Evolutionary conservation across 768 basidiomycete genomes (phyloP), one percentile per base, ranked within the genome.

Genomic region (Lentinula aciculospora): DNA sequence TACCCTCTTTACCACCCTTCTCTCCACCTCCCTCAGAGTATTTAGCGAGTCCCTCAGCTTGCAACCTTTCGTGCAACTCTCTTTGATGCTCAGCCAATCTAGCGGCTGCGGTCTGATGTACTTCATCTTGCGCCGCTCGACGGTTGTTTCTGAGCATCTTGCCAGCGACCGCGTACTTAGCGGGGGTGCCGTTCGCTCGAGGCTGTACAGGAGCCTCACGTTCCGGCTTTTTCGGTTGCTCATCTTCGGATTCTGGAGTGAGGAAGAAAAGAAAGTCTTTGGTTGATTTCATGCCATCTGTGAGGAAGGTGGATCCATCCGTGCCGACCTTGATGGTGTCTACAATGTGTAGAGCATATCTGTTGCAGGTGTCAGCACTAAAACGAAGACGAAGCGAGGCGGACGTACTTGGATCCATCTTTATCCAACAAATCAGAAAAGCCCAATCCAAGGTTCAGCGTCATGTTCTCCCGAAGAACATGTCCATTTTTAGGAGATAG

Each of bases 61-160:
- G 94, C 44, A 94, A 72, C 61, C 78, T 79, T 32, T 76, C 75
- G 63, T 95, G 96, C 27, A 98, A 71, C 44, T 93, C 87, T 39
- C 77, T 74, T 71, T 99, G 97, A 72, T 98, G 95, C 54, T 93
- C 90, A 51, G 86, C 83, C 48, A 97, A 81, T 68, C 84, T 88
- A 12, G 92, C 84, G 4, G 81, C 77, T 17, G 86, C 86, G 2
- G 91, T 86, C 63, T 87, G 82, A 56, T 92, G 81, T 2, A 89
- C 82, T 61, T 97, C 93, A 40, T 90, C 88, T 64, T 93, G 89
- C 25, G 84, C 88, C 31, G 92, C 88, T 60, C 90, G 86, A 27
- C 97, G 86, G 0, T 96, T 95, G 67, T 92, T 92, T 56, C 93
- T 85, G 19, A 97, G 76, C 19, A 96, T 88, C 67, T 97, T 94